Evolutionary conservation across 306 rosid species (phyloP), one percentile per base, ranked within the genome.

Genomic region (Lupinus albus): DNA sequence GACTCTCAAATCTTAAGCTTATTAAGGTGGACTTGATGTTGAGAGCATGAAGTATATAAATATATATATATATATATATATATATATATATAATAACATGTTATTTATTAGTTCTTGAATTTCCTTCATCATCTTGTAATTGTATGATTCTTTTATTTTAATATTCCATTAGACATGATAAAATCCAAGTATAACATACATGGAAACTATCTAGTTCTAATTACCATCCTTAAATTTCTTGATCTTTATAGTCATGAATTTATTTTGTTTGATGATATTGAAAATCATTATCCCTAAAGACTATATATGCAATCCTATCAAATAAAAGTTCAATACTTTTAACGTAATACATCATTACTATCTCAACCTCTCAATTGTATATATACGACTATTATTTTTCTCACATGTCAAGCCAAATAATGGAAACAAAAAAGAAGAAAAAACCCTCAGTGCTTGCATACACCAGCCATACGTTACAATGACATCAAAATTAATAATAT

Each of bases 391-490:
- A 17, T 56, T 77, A 2, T 77, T 16, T 64, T 58, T 71, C 81
- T 62, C 68, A 47, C 68, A 38, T 45, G 6, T 17, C 71, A 47
- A 11, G 62, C 36, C 64, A 47, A 63, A 8, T 25, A 63, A 8
- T 25, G 30, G 28, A 2, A 47, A n/a, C n/a, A n/a, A 49, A 59
- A 32, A 44, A 68, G 8, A 47, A 57, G 51, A 39, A 21, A 61
- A 7, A 41, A 20, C 4, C 4, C 10, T 69, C 6, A 70, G 77
- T 75, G 76, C 36, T 15, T 75, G 74, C 63, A 51, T 46, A 80
- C 86, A 30, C 61, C 51, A 78, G 56, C 69, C 69, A 17, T 17
- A 55, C 80, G 83, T 78, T 32, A 71, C 62, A 71, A 60, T 78
- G 83, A 75, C 70, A 11, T 72, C 58, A 67, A 64, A 58, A 45